A percentile compares a stretch with the other conserved stretches of the same genome.
Conservation (phyloP, 2,329 filamentous ascomycete species). For the Fusarium subtropicale region DNA sequence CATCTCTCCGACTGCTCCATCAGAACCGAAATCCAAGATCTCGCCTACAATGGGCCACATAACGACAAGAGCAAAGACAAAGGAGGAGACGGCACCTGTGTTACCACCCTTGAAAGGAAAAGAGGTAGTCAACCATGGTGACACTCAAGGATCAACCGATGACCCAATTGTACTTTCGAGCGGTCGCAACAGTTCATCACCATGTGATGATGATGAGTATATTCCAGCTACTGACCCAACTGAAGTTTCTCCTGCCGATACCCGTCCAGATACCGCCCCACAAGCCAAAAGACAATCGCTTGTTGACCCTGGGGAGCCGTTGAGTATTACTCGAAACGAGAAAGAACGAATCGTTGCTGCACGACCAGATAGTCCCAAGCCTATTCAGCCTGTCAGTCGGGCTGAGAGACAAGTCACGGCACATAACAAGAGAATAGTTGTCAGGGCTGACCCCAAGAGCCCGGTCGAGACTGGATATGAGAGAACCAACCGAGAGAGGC, state of each 20-base stretch:
- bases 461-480: not conserved
- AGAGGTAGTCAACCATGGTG: not conserved
- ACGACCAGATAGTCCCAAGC: not conserved
- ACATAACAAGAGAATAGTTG: not conserved
- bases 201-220: constrained; percentile 4
- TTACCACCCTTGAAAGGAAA: not conserved
- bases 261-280: no score
- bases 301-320: not conserved
- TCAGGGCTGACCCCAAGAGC: not conserved
- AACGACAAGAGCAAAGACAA: not conserved
- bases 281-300: not conserved
- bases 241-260: not conserved
- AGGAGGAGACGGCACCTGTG: not conserved
- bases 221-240: not conserved
- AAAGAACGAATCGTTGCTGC: not conserved
- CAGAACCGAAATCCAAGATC: not conserved
- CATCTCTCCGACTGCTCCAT: not conserved
- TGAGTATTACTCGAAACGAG: not conserved
- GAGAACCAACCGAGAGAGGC: not conserved
- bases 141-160: constrained; percentile 1
- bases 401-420: not conserved
- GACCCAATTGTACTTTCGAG: constrained; percentile 39
- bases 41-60: not conserved
- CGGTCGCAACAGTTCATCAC: constrained; percentile 15
- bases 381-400: not conserved